Evolutionary conservation across 2,329 filamentous ascomycete genomes (phyloP).

Genomic region (Purpureocillium lavendulum): DNA sequence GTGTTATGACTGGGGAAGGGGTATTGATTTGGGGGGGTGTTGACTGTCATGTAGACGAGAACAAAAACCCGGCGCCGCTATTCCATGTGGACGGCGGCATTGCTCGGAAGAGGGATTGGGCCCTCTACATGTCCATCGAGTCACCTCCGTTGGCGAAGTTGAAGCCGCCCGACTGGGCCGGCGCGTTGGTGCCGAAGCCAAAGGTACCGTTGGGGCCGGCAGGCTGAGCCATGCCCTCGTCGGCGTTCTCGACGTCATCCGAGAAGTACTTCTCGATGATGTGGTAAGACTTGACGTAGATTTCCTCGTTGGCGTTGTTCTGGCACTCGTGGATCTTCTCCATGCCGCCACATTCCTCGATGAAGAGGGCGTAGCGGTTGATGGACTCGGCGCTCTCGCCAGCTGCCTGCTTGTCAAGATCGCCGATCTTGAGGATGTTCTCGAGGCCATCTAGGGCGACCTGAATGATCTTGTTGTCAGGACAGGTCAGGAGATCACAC

Average conservation of each 20-base stretch:
- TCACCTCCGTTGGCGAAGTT: constrained; percentile 75
- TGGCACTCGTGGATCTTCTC: constrained; percentile 99
- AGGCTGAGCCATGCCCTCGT: constrained; percentile 65
- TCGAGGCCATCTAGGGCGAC: constrained; percentile 95
- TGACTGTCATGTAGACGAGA: constrained; percentile 2
- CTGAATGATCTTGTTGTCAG: constrained; percentile 99
- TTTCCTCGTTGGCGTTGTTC: constrained; percentile 99
- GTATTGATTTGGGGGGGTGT: constrained; percentile 5
- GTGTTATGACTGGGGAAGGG: constrained; percentile 6
- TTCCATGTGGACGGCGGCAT: no score
- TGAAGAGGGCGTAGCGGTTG: constrained; percentile 96
- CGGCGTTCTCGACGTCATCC: constrained; percentile 91
- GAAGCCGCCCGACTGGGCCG: constrained; percentile 69
- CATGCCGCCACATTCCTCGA: constrained; percentile 98
- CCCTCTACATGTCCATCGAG: constrained; percentile 53
- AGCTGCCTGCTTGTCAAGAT: constrained; percentile 91
- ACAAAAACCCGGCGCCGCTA: not conserved
- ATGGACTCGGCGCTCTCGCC: constrained; percentile 68
- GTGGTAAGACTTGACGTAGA: constrained; percentile 99
- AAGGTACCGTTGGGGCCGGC: constrained; percentile 66
- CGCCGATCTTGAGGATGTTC: constrained; percentile 99
- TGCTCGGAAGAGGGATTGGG: not conserved
- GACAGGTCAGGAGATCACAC: constrained; percentile 89
- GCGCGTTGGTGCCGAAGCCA: constrained; percentile 63
- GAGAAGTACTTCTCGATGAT: constrained; percentile 99